Conservation (phyloP, 2,329 filamentous ascomycete species). For the Penicillium sp. region DNA sequence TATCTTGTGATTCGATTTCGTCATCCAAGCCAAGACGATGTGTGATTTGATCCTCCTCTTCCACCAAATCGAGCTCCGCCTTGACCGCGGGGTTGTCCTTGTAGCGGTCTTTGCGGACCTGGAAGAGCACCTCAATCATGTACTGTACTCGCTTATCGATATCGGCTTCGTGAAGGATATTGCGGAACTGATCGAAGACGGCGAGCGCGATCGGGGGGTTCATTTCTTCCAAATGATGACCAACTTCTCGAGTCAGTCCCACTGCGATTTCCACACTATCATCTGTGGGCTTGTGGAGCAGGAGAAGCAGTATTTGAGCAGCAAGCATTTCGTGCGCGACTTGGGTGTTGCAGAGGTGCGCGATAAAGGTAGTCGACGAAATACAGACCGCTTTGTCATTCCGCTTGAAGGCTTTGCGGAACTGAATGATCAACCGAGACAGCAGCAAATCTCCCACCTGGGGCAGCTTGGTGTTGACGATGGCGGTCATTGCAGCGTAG, state of each 20-base stretch:
- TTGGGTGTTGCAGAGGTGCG: constrained; percentile 93
- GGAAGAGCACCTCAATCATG: constrained; percentile 97
- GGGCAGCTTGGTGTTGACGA: constrained; percentile 96
- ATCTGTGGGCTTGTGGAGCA: constrained; percentile 93
- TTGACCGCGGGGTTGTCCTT: constrained; percentile 89
- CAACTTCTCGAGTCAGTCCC: constrained; percentile 86
- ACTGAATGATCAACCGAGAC: constrained; percentile 82
- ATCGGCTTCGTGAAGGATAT: constrained; percentile 91
- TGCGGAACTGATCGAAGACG: constrained; percentile 94
- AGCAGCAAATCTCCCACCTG: constrained; percentile 90
- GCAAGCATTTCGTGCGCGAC: constrained; percentile 92
- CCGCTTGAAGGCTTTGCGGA: constrained; percentile 90
- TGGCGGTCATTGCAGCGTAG: constrained; percentile 91
- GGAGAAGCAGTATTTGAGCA: constrained; percentile 85
- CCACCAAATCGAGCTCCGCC: constrained; percentile 91
- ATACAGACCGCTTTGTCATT: constrained; percentile 97
- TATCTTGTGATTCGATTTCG: constrained; percentile 79
- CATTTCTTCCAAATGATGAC: constrained; percentile 94
- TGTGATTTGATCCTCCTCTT: constrained; percentile 97
- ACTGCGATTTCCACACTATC: constrained; percentile 98
- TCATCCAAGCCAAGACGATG: constrained; percentile 81
- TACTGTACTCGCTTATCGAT: constrained; percentile 99
- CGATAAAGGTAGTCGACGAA: constrained; percentile 89
- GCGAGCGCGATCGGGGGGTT: constrained; percentile 80
- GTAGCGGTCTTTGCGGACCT: constrained; percentile 93